Evolutionary conservation across 2,329 filamentous ascomycete species (phyloP), one percentile per base, ranked within the genome.

Genomic region (Zasmidium cellare): DNA sequence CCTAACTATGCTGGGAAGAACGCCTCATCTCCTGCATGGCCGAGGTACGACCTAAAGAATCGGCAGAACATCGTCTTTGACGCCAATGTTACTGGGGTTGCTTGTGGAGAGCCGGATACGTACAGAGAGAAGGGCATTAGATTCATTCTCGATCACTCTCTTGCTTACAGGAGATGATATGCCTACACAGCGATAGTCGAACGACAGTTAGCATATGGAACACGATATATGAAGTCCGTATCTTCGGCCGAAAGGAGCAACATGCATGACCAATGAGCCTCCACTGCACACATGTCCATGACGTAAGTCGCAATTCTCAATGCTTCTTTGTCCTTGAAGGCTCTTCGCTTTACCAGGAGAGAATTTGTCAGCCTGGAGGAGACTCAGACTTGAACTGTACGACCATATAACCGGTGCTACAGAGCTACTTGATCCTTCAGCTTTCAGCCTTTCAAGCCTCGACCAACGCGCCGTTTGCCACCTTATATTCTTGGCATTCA

Each of bases 41-140:
- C 77, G 0, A 59, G 54, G 51, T 81, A 81, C 61, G 67, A 68
- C 23, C 31, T 69, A 0, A 65, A 64, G 0, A 58, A 70, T 3
- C 75, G 74, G 7, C 46, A 70, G 69, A 72, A 80, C 53, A 75
- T 75, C 55, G 79, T 80, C 1, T 80, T 77, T 59, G 76, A 80
- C 71, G 78, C 75, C 5, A 80, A 80, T 60, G 65, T 63, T 18
- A 74, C 71, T 9, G 59, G 47, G 14, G 44, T 69, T 58, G 72
- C 66, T 9, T 68, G 65, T 57, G 56, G 67, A 3, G 78, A 80
- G 72, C 61, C 69, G 12, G 79, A 81, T 62, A 77, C 76, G 9
- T 80, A 67, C 48, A 72, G 79, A 59, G 67, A 70, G 41, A 74
- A 74, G 62, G 79, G 78, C 1, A 81, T 80, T 51, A 69, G 70